Evolutionary conservation across 208 protist species (phyloP).

Genomic region (Wallacemonas sp.): DNA sequence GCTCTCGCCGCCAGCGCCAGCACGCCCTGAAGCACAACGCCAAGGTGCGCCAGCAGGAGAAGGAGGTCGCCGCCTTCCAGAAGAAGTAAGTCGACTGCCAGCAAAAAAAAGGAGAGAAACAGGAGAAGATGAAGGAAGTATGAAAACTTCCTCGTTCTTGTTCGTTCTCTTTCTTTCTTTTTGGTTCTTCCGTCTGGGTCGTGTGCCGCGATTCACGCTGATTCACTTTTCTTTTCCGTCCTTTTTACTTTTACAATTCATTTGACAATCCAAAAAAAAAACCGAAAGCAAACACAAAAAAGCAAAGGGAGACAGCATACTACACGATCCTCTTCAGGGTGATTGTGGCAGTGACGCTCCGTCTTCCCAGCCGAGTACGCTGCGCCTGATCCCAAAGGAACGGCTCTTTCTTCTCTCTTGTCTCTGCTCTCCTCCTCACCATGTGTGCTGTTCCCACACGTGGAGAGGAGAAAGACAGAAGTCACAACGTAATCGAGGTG

Average conservation of each 20-base stretch:
- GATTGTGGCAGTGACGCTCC: no score
- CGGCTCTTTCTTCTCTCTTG: background rate
- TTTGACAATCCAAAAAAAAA: slow-evolving; percentile 6
- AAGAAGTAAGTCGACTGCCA: no score
- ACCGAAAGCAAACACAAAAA: slow-evolving; percentile 12
- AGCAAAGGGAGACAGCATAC: background rate
- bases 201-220: background rate
- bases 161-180: slow-evolving; percentile 10
- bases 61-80: slow-evolving; percentile 73
- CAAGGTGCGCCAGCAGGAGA: slow-evolving; percentile 72
- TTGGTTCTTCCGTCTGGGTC: slow-evolving; percentile 1
- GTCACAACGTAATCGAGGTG: no score
- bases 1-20: slow-evolving; percentile 75
- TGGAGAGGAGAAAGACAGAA: no score
- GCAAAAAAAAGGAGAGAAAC: no score
- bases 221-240: slow-evolving; percentile 6
- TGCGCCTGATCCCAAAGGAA: no score
- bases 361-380: no score
- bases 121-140: background rate
- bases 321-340: no score
- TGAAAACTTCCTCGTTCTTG: background rate
- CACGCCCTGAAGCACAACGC: slow-evolving; percentile 55
- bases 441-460: no score
- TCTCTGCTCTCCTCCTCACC: background rate
- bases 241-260: slow-evolving; percentile 18